Conservation (phyloP, 1,284 basidiomycete species). For the Pisolithus thermaeus region DNA sequence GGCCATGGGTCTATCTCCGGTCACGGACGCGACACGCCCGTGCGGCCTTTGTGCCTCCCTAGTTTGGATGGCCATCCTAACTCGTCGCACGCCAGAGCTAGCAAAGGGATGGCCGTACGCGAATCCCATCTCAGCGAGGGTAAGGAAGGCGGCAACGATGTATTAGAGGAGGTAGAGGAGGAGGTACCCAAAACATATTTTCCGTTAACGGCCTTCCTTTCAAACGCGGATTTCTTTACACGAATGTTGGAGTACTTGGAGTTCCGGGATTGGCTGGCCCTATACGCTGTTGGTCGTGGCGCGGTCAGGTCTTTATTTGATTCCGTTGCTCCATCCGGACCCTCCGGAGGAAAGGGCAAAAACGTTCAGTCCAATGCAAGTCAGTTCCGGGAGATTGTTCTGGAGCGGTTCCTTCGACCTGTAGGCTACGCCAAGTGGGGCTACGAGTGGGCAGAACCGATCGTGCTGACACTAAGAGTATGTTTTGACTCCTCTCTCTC, state of each 20-base stretch:
- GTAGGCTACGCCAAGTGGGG: constrained; percentile 68
- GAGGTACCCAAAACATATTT: constrained; percentile 29
- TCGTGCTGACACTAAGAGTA: constrained; percentile 57
- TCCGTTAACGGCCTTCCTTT: constrained; percentile 48
- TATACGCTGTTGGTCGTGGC: constrained; percentile 48
- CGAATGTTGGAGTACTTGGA: constrained; percentile 50
- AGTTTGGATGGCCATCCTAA: neutral
- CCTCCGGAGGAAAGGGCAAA: neutral
- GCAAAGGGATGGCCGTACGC: constrained; percentile 11
- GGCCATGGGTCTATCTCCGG: neutral
- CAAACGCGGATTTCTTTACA: constrained; percentile 43
- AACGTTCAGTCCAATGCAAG: constrained; percentile 11
- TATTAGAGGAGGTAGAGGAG: constrained; percentile 15
- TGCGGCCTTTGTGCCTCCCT: neutral
- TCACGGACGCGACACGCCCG: constrained; percentile 3
- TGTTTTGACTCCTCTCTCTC: constrained; percentile 20
- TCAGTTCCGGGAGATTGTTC: constrained; percentile 52
- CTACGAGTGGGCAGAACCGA: constrained; percentile 51
- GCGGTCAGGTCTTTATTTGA: constrained; percentile 44
- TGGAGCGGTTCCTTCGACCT: constrained; percentile 60
- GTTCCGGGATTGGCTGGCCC: constrained; percentile 61
- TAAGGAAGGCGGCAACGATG: constrained; percentile 5
- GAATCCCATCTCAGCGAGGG: neutral
- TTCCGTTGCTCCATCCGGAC: constrained; percentile 20
- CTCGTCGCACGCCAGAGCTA: neutral